Evolutionary conservation across 1,284 basidiomycete species (phyloP).

Genomic region (Marasmius tenuissimus): DNA sequence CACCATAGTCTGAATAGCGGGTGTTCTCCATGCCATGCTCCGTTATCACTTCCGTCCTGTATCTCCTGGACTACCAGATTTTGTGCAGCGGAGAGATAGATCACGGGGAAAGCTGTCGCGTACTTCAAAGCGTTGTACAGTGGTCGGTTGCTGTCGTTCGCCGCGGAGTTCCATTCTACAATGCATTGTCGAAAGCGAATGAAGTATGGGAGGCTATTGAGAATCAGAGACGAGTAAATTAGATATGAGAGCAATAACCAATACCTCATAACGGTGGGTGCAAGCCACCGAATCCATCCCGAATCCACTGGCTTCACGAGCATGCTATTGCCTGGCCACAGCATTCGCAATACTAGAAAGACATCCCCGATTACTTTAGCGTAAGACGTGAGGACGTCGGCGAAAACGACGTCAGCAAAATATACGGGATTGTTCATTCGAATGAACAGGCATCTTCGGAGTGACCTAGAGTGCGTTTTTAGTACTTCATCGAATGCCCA

Average conservation of each 20-base stretch:
- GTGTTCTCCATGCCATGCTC: slow-evolving; percentile 76
- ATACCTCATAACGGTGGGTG: slow-evolving; percentile 87
- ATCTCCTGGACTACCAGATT: slow-evolving; percentile 64
- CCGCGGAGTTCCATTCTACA: slow-evolving; percentile 76
- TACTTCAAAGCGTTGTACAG: slow-evolving; percentile 97
- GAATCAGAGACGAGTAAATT: slow-evolving; percentile 13
- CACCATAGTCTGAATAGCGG: slow-evolving; percentile 84
- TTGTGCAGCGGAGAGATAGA: slow-evolving; percentile 89
- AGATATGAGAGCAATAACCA: slow-evolving; percentile 17
- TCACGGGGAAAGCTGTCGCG: slow-evolving; percentile 96
- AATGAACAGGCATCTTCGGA: slow-evolving; percentile 75
- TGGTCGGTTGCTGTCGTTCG: slow-evolving; percentile 68
- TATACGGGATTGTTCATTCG: slow-evolving; percentile 63
- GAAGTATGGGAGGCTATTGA: slow-evolving; percentile 80
- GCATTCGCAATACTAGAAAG: slow-evolving; percentile 85
- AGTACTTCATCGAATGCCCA: not conserved
- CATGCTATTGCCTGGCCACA: slow-evolving; percentile 75
- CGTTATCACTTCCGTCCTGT: slow-evolving; percentile 43
- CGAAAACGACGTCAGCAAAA: slow-evolving; percentile 92
- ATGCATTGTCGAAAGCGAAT: slow-evolving; percentile 94
- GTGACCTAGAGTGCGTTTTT: slow-evolving; percentile 41
- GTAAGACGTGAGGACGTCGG: slow-evolving; percentile 95
- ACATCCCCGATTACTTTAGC: slow-evolving; percentile 96
- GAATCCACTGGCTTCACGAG: slow-evolving; percentile 61
- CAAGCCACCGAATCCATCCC: slow-evolving; percentile 69